phyloP scores from a whole-genome alignment of 148 eudicot genomes.

The Rhododendron ovatum region DNA sequence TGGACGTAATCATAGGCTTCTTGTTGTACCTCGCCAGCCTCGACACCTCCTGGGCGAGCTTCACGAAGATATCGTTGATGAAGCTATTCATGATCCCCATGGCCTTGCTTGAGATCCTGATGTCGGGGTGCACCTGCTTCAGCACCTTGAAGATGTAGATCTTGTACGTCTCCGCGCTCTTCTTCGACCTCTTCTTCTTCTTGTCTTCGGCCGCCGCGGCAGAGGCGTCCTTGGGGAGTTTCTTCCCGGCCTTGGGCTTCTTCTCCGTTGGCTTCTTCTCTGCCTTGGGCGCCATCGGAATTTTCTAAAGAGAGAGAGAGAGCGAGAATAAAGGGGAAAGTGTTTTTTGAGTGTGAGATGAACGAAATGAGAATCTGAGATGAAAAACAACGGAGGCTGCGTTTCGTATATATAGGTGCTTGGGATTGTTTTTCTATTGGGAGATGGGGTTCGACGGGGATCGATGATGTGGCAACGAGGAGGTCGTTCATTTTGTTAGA shows the following conservation, averaged over 20 bases:
- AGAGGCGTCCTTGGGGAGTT: neutral
- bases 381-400: neutral
- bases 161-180: neutral
- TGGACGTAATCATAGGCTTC: constrained; percentile 36
- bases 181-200: neutral
- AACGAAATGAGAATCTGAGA: neutral
- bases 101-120: constrained; percentile 49
- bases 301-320: neutral
- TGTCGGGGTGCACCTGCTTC: constrained; percentile 45
- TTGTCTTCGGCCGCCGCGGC: neutral
- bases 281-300: neutral
- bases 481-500: neutral
- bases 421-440: neutral
- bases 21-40: constrained; percentile 37
- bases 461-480: neutral
- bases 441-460: neutral
- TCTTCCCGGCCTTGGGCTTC: neutral
- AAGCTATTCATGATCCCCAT: constrained; percentile 50
- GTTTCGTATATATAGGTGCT: neutral
- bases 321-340: neutral
- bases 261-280: neutral
- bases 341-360: neutral
- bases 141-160: constrained; percentile 31
- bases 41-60: constrained; percentile 38
- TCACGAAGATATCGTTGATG: constrained; percentile 44